phyloP scores from a whole-genome alignment of 208 protist genomes.

The Blechomonas ayalai region DNA sequence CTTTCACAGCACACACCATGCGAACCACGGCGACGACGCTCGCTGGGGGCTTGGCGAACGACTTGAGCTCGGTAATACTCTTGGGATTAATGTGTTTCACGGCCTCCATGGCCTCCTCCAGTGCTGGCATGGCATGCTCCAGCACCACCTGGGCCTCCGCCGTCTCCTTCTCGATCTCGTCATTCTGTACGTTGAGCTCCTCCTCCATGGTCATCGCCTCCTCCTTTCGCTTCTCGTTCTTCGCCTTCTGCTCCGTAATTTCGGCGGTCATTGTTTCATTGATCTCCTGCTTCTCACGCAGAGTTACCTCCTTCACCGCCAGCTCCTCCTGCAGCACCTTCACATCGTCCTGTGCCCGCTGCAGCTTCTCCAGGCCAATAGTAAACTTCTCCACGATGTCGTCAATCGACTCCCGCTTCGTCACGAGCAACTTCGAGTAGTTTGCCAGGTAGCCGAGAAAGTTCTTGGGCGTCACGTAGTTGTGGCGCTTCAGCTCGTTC shows the following conservation, averaged over 20 bases:
- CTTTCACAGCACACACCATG: conserved; percentile 92
- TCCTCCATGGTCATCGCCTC: conserved; percentile 89
- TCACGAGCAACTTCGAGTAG: conserved; percentile 92
- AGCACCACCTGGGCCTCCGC: conserved; percentile 93
- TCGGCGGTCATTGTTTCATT: conserved; percentile 91
- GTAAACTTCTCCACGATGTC: conserved; percentile 93
- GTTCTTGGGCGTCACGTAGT: conserved; percentile 99
- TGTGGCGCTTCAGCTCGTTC: conserved; percentile 91
- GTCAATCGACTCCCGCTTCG: conserved; percentile 92
- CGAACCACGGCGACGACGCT: conserved; percentile 95
- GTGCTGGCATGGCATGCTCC: conserved; percentile 95
- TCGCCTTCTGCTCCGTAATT: conserved; percentile 85
- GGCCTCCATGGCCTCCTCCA: conserved; percentile 94
- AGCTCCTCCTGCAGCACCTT: conserved; percentile 93
- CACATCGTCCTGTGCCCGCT: conserved; percentile 94
- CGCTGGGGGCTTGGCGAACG: conserved; percentile 93
- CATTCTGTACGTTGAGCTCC: conserved; percentile 86
- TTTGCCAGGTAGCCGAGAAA: conserved; percentile 97
- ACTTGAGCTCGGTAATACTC: conserved; percentile 96
- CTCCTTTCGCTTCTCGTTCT: conserved; percentile 86
- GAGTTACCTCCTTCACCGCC: conserved; percentile 90
- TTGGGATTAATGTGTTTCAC: conserved; percentile 93
- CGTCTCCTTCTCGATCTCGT: conserved; percentile 89
- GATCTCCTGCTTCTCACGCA: conserved; percentile 92
- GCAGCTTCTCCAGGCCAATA: conserved; percentile 95